Percentiles rank a stretch among this genome's conserved stretches.
These are phyloP conservation scores for Exidia glandulosa DNA, from an alignment of 768 basidiomycete species.

Conservation along the genomic window DNA sequence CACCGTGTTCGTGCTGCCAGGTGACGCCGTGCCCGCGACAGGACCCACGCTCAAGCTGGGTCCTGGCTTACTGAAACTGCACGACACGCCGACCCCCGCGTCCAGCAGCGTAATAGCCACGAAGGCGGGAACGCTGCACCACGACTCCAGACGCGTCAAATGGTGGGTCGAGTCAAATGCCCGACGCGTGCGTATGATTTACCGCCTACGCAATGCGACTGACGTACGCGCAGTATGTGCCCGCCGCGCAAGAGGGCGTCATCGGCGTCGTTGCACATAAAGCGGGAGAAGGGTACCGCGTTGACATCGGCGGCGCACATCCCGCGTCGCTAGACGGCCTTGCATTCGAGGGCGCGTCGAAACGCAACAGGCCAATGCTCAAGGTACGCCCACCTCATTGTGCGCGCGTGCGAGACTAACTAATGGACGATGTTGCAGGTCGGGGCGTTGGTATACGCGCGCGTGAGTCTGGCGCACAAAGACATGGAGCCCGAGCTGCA, in stretches of 20 bases:
- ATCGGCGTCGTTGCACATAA: slow-evolving; percentile 73
- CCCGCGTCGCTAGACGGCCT: slow-evolving; percentile 75
- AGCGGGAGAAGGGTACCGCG: slow-evolving; percentile 68
- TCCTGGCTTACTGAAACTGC: slow-evolving; percentile 59
- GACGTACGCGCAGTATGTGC: slow-evolving; percentile 57
- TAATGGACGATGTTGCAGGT: slow-evolving; percentile 39
- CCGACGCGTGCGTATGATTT: slow-evolving; percentile 52
- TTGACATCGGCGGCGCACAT: slow-evolving; percentile 89
- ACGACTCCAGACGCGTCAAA: slow-evolving; percentile 59
- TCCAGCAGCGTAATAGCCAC: slow-evolving; percentile 40
- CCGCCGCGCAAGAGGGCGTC: slow-evolving; percentile 81
- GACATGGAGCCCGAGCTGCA: slow-evolving; percentile 98
- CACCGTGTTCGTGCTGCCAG: slow-evolving; percentile 63
- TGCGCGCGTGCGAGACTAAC: neutral
- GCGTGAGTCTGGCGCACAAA: slow-evolving; percentile 86
- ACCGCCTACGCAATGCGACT: neutral
- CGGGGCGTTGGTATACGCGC: slow-evolving; percentile 81
- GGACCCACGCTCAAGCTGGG: slow-evolving; percentile 79
- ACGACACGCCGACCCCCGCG: slow-evolving; percentile 11
- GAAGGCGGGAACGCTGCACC: slow-evolving; percentile 57
- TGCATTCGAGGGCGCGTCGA: slow-evolving; percentile 94
- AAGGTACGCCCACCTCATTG: slow-evolving; percentile 41
- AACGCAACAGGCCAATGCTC: slow-evolving; percentile 86
- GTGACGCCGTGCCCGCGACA: slow-evolving; percentile 62
- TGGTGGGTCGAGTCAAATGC: slow-evolving; percentile 88